Evolutionary conservation across 2,329 filamentous ascomycete species (phyloP), one percentile per base, ranked within the genome.

Genomic region (Plectosphaerella cucumerina): DNA sequence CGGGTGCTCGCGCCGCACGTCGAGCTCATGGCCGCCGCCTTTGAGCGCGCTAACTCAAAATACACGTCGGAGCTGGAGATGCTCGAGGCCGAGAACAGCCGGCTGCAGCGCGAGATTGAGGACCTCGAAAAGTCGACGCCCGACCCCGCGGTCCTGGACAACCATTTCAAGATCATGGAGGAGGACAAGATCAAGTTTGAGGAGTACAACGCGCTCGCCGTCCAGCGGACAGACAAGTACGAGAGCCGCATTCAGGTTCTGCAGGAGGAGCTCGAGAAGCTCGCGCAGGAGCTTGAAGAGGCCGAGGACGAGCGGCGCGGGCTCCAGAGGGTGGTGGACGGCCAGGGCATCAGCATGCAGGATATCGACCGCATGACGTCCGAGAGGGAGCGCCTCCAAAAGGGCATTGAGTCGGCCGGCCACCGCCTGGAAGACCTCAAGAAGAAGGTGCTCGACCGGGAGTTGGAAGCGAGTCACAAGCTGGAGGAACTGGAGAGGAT

Each of bases 351-450:
- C 66, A 95, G 91, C 62, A 95, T 97, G 71, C 89, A 94, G 71
- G 94, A 99, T 79, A 97, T 99, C 65, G 94, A 99, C 78, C 90
- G 94, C 68, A 97, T 99, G 93, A 96, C 91, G 60, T 86, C 89
- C 34, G 94, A 99, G 68, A 86, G 92, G 49, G 94, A 99, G 63
- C 85, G 94, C 44, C 80, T 99, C n/a, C 90, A 96, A 58, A 92
- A 87, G 61, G 89, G 86, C 41, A 86, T 96, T 43, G 90, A 96
- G 60, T 81, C 85, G 2, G 88, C 90, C 0, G 78, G 83, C 6
- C 77, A 82, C 50, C 81, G 90, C 48, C 76, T 97, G 0, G 92
- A 97, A 51, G 94, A 97, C 56, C 81, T 87, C 9, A 95, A 95
- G 73, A 86, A 82, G 58, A 86, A 84, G 58, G 87, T 94, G 1